Percentiles rank a stretch among this genome's conserved stretches.
Conservation (phyloP, 2,329 filamentous ascomycete genomes). For the Thermomyces lanuginosus region DNA sequence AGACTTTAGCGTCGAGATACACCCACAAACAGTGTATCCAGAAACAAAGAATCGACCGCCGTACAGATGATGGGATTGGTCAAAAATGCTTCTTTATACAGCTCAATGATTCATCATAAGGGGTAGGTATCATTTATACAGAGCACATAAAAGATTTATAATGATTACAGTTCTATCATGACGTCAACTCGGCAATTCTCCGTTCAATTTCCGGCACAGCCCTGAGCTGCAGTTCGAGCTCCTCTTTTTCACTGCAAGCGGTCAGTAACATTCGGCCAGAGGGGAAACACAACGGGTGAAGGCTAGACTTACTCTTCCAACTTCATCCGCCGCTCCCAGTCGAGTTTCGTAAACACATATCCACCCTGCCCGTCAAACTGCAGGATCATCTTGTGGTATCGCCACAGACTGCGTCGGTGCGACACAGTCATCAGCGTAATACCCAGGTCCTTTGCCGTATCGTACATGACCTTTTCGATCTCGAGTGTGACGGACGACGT, state of each 20-base stretch:
- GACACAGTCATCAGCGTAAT: conserved; percentile 96
- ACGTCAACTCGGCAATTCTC: conserved; percentile 62
- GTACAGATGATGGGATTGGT: too few species aligned
- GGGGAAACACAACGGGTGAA: background rate
- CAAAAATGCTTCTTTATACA: too few species aligned
- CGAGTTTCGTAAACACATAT: conserved; percentile 75
- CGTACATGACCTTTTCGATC: conserved; percentile 91
- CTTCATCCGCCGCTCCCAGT: conserved; percentile 68
- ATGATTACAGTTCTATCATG: conserved; percentile 11
- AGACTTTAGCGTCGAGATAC: too few species aligned
- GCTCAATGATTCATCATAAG: too few species aligned
- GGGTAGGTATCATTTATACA: too few species aligned
- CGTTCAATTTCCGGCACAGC: conserved; percentile 79
- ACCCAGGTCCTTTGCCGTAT: conserved; percentile 76
- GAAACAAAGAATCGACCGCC: too few species aligned
- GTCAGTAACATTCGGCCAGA: conserved; percentile 3
- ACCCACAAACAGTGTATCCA: too few species aligned
- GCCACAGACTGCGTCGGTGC: conserved; percentile 83
- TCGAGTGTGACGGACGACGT: conserved; percentile 90
- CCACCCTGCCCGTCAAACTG: conserved; percentile 93
- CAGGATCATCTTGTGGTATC: conserved; percentile 84
- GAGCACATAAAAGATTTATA: too few species aligned
- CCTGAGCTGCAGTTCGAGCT: conserved; percentile 69
- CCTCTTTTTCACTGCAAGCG: conserved; percentile 62
- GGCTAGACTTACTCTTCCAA: conserved; percentile 55